Evolutionary conservation across 2,329 filamentous ascomycete genomes (phyloP).

Genomic region (Bipolaris victoriae): DNA sequence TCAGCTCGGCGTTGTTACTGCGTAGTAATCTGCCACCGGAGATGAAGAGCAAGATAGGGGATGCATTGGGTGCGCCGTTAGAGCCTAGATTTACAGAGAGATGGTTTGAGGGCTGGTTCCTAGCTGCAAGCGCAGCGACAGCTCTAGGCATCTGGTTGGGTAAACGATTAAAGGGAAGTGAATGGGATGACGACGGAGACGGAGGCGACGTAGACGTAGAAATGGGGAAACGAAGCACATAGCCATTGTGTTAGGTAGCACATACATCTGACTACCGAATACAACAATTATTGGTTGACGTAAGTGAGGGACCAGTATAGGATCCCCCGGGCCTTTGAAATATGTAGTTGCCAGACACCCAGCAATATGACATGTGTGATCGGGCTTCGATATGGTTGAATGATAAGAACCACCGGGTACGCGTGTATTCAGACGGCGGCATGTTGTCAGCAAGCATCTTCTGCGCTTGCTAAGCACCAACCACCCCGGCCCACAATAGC

Average conservation of each 20-base stretch:
- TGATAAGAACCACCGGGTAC: conserved; percentile 14
- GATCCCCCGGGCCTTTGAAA: too few relatives aligned
- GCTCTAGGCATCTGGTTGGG: conserved; percentile 76
- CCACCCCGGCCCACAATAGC: conserved; percentile 5
- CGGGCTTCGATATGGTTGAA: background rate
- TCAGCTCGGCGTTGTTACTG: conserved; percentile 77
- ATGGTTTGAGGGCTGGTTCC: conserved; percentile 90
- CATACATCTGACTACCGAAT: background rate
- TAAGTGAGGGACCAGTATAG: background rate
- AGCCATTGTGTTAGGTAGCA: background rate
- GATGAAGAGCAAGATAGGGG: conserved; percentile 76
- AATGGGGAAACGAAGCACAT: conserved; percentile 71
- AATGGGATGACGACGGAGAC: conserved; percentile 49
- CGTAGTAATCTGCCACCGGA: conserved; percentile 79
- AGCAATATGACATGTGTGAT: background rate
- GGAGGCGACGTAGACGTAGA: conserved; percentile 64
- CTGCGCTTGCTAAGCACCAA: conserved; percentile 13
- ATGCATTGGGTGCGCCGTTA: conserved; percentile 77
- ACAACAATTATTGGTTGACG: background rate
- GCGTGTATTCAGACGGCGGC: background rate
- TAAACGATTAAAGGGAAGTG: conserved; percentile 60
- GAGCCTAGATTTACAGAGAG: conserved; percentile 74
- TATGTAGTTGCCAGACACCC: background rate
- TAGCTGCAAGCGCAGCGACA: conserved; percentile 70
- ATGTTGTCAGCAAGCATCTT: conserved; percentile 7